A percentile compares a stretch with the other conserved stretches of the same genome.
Evolutionary conservation across 2,329 filamentous ascomycete genomes (phyloP).

Genomic region (Trichoderma gracile): DNA sequence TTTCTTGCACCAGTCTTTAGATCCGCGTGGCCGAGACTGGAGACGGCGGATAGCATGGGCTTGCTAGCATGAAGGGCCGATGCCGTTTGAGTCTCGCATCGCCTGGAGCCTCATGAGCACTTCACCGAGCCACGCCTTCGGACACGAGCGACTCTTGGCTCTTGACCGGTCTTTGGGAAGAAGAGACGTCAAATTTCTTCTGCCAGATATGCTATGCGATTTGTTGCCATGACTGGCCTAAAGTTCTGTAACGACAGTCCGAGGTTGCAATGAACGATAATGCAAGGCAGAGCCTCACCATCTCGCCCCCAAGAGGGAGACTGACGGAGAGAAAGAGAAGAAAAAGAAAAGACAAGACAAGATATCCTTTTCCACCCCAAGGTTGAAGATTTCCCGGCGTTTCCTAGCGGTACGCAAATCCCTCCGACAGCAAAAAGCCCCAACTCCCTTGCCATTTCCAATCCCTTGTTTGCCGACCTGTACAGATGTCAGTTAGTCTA

Average conservation of each 20-base stretch:
- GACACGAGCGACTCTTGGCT: constrained; percentile 1
- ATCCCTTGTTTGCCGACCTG: constrained; percentile 24
- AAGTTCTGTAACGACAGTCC: constrained; percentile 21
- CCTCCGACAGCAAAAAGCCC: constrained; percentile 11
- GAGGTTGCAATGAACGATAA: not conserved
- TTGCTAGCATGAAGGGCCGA: constrained; percentile 22
- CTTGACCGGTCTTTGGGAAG: not conserved
- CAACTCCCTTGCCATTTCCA: constrained; percentile 18
- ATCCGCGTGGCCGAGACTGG: constrained; percentile 1
- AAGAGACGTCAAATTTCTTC: not conserved
- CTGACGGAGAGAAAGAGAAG: too few species aligned
- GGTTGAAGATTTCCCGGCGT: not conserved
- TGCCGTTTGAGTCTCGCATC: constrained; percentile 3
- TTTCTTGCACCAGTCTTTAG: not conserved
- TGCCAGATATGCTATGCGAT: constrained; percentile 1
- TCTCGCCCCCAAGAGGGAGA: not conserved
- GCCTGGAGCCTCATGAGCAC: not conserved
- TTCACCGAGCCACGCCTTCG: not conserved
- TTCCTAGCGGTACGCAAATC: constrained; percentile 4
- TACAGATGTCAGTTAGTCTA: constrained; percentile 6
- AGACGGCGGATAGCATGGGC: not conserved
- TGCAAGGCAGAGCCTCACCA: not conserved
- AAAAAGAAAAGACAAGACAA: constrained; percentile 12
- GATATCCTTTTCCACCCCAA: constrained; percentile 8
- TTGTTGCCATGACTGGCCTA: not conserved